Percentiles rank a stretch among this genome's conserved stretches.
phyloP scores from a whole-genome alignment of 306 rosid species.

The Medicago ruthenica region DNA sequence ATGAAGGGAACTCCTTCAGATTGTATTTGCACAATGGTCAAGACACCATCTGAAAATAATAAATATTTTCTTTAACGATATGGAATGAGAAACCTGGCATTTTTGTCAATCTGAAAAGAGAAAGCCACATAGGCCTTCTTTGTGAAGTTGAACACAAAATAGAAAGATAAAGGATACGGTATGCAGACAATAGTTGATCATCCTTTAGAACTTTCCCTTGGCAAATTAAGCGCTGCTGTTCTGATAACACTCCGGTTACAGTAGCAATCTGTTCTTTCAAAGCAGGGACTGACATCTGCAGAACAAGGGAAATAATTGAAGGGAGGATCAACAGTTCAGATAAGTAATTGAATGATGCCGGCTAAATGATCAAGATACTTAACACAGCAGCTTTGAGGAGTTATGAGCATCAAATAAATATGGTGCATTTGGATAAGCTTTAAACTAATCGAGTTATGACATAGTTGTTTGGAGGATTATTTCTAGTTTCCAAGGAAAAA shows the following conservation, averaged over 20 bases:
- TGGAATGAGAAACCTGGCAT: conserved; percentile 27
- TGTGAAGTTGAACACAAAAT: conserved; percentile 29
- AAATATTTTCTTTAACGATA: conserved; percentile 32
- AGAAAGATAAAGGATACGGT: conserved; percentile 57
- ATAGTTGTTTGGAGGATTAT: neutral
- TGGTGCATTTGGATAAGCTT: conserved; percentile 17
- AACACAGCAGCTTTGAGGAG: conserved; percentile 17
- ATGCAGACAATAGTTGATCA: conserved; percentile 63
- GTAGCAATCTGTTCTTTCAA: conserved; percentile 64
- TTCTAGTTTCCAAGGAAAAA: neutral
- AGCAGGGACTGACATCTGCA: conserved; percentile 89
- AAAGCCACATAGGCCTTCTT: conserved; percentile 19
- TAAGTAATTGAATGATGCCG: conserved; percentile 19
- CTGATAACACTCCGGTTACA: conserved; percentile 61
- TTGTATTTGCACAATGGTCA: conserved; percentile 2
- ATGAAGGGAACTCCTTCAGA: conserved; percentile 11
- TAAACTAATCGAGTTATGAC: neutral
- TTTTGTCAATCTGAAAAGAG: conserved; percentile 23
- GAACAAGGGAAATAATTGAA: conserved; percentile 35
- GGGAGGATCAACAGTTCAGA: conserved; percentile 20
- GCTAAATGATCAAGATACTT: conserved; percentile 38
- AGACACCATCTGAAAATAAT: conserved; percentile 5
- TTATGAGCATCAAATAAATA: conserved; percentile 24
- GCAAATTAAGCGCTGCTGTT: conserved; percentile 59
- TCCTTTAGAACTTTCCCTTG: conserved; percentile 64